Evolutionary conservation across 345 rosid species (phyloP).

Genomic region (Crucihimalaya himalaica): DNA sequence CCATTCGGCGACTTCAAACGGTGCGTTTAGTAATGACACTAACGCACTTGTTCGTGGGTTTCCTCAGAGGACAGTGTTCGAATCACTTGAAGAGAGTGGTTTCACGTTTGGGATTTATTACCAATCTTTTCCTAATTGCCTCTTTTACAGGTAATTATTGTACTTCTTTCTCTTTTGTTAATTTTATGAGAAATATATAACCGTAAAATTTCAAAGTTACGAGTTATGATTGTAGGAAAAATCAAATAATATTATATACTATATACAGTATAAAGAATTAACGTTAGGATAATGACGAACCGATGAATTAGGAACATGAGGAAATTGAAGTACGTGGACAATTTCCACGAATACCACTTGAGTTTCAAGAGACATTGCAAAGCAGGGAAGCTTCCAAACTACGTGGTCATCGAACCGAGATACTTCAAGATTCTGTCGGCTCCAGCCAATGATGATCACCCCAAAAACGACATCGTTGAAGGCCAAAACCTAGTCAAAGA

Average conservation of each 20-base stretch:
- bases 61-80: constrained; percentile 74
- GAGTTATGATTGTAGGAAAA: background rate
- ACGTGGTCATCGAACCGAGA: constrained; percentile 78
- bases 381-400: constrained; percentile 85
- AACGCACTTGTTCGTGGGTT: constrained; percentile 53
- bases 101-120: constrained; percentile 61
- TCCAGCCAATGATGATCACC: constrained; percentile 84
- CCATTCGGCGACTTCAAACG: constrained; percentile 75
- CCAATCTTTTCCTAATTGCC: constrained; percentile 56
- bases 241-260: background rate
- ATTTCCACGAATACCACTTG: constrained; percentile 64
- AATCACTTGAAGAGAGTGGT: constrained; percentile 66
- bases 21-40: constrained; percentile 59
- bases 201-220: background rate
- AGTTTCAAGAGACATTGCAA: constrained; percentile 71
- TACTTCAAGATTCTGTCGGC: constrained; percentile 56
- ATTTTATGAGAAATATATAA: background rate
- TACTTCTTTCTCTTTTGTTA: background rate
- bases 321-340: constrained; percentile 67
- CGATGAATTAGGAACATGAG: constrained; percentile 64
- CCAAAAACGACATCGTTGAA: constrained; percentile 71
- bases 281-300: constrained; percentile 10
- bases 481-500: constrained; percentile 82
- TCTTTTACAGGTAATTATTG: constrained; percentile 53
- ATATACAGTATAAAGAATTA: background rate